Evolutionary conservation across 2,329 filamentous ascomycete species (phyloP).

Genomic region (Pseudogymnoascus sp.): DNA sequence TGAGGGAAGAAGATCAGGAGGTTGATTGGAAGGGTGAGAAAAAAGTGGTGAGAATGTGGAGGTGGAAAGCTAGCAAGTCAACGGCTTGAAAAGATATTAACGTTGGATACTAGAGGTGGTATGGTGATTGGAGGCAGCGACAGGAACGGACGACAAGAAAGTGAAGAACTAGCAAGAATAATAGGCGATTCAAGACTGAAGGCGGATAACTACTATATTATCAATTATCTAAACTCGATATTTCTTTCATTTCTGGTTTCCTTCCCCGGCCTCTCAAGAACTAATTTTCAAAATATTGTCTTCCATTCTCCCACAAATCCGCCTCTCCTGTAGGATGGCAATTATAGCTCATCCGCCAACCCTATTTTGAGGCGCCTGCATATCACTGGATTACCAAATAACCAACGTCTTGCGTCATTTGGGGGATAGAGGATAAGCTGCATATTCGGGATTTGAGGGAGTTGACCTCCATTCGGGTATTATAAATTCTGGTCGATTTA

Average conservation of each 20-base stretch:
- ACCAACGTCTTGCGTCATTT: background rate
- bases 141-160: background rate
- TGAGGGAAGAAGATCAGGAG: background rate
- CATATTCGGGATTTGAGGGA: background rate
- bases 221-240: background rate
- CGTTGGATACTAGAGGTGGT: background rate
- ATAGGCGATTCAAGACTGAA: background rate
- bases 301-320: background rate
- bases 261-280: background rate
- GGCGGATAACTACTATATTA: background rate
- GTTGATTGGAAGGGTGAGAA: background rate
- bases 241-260: background rate
- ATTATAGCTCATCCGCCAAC: background rate
- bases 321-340: background rate
- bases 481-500: background rate
- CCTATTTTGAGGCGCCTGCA: background rate
- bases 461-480: background rate
- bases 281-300: background rate
- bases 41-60: constrained; percentile 1
- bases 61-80: background rate
- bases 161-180: background rate
- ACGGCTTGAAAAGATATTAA: background rate
- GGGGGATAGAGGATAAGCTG: background rate
- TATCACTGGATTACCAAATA: background rate
- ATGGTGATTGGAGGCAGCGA: background rate